Base-by-base conservation (phyloP, 306 rosid genomes). In the Vigna hirtella region DNA sequence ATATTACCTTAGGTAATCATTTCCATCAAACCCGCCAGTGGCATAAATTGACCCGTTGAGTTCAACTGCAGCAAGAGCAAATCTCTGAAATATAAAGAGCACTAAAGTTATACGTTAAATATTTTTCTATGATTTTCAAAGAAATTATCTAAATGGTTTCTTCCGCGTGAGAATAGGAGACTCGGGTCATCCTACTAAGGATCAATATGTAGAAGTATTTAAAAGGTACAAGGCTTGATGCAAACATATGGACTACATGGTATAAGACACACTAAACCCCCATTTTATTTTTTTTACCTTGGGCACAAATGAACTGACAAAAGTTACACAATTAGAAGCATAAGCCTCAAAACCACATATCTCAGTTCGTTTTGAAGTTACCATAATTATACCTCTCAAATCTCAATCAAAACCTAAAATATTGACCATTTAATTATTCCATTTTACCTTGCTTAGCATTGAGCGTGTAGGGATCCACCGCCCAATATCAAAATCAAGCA, bases 401-500 rank as follows among this genome's bases (percentile, higher is more conserved):
- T 77, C 28, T 45, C 73, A 51, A 69, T 22, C 77, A 81, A 77
- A 43, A 24, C 70, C 42, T 57, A 32, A 48, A 80, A 72, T 43
- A 42, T 61, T 59, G 48, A 84, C 50, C 42, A 40, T 38, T 50
- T 66, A 24, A 81, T 66, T 66, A 70, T 50, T 17, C 15, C 49
- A 43, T 53, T 61, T 68, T 85, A 93, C 99, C 97, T 87, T 95
- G 5, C 93, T 83, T 49, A 85, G 81, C 98, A 95, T 91, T 22
- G 98, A 93, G 75, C 91, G 89, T 2, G 89, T 70, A 71, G 45
- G 42, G 62, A 95, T 93, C 99, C 98, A 93, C 65, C 91, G 83
- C 40, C 96, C 99, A 80, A 91, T 56, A 66, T 93, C 96, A 40
- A 90, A 72, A 85, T 95, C 99, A 40, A 95, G 94, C 99, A 95